These are phyloP conservation scores for Metschnikowia lachancei DNA, from an alignment of 805 yeast genomes.

Conservation along the genomic window DNA sequence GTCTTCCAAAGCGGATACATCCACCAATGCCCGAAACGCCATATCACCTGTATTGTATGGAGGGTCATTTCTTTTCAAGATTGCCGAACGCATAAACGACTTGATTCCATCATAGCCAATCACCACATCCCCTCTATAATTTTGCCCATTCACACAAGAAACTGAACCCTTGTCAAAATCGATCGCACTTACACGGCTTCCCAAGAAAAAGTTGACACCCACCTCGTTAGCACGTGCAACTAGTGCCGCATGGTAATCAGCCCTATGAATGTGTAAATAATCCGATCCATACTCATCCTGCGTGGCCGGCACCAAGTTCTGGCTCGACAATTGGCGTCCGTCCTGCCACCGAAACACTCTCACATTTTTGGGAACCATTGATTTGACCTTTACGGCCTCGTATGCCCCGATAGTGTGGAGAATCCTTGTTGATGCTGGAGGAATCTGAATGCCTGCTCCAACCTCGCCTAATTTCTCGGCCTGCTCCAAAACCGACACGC, in stretches of 20 bases:
- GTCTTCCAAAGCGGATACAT: slow-evolving; percentile 12
- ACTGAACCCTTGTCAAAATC: neutral
- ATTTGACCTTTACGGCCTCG: slow-evolving; percentile 11
- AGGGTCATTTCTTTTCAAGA: slow-evolving; percentile 23
- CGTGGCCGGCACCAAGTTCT: slow-evolving; percentile 20
- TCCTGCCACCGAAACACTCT: slow-evolving; percentile 17
- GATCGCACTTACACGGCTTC: neutral
- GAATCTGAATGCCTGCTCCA: slow-evolving; percentile 9
- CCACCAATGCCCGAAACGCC: slow-evolving; percentile 9
- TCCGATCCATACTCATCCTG: slow-evolving; percentile 19
- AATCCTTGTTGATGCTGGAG: slow-evolving; percentile 27
- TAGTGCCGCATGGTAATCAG: slow-evolving; percentile 25
- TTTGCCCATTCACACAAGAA: slow-evolving; percentile 18
- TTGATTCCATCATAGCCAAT: slow-evolving; percentile 29
- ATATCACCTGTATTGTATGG: slow-evolving; percentile 12
- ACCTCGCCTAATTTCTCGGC: slow-evolving; percentile 10
- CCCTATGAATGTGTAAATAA: slow-evolving; percentile 27
- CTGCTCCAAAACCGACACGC: slow-evolving; percentile 10
- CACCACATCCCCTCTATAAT: slow-evolving; percentile 23
- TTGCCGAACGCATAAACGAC: slow-evolving; percentile 20
- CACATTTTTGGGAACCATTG: slow-evolving; percentile 19
- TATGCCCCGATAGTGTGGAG: slow-evolving; percentile 22
- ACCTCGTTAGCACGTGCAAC: slow-evolving; percentile 22
- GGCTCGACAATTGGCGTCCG: slow-evolving; percentile 21
- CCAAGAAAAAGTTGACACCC: slow-evolving; percentile 20